Conservation (phyloP, 1,139 yeast genomes). For the Groenewaldozyma sp. region DNA sequence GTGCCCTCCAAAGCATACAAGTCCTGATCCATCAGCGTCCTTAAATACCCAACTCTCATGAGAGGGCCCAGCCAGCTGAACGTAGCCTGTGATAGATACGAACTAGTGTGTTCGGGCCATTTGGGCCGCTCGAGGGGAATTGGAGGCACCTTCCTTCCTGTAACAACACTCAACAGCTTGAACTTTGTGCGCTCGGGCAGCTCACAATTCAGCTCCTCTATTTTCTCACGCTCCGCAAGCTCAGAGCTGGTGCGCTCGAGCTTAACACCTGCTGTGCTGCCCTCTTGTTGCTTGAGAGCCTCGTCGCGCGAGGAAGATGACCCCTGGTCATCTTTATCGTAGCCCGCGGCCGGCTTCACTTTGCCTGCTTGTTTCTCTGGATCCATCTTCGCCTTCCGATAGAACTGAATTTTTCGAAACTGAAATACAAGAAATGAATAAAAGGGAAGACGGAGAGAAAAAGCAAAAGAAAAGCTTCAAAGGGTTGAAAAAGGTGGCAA, state of each 20-base stretch:
- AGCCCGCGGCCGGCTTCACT: no score
- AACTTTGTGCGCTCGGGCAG: slow-evolving; percentile 7
- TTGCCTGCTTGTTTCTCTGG: no score
- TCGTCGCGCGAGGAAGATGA: no score
- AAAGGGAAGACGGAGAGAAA: no score
- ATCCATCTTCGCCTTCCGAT: no score
- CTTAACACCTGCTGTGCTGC: no score
- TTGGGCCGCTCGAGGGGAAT: slow-evolving; percentile 19
- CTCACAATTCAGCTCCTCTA: neutral
- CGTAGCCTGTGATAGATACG: slow-evolving; percentile 25
- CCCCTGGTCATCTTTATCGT: no score
- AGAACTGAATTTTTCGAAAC: no score
- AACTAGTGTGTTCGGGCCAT: slow-evolving; percentile 24
- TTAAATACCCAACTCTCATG: slow-evolving; percentile 52
- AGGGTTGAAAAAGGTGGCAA: no score
- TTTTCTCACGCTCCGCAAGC: neutral
- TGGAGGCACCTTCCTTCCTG: slow-evolving; percentile 26
- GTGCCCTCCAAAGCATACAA: slow-evolving; percentile 46
- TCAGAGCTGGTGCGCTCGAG: neutral
- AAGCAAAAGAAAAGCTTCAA: no score
- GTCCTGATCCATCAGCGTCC: slow-evolving; percentile 59
- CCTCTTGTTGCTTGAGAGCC: no score
- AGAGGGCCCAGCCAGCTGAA: slow-evolving; percentile 56
- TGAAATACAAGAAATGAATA: no score
- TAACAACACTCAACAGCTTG: slow-evolving; percentile 19